phyloP scores from a whole-genome alignment of 1,139 yeast species.

The Yamadazyma buinensis region DNA sequence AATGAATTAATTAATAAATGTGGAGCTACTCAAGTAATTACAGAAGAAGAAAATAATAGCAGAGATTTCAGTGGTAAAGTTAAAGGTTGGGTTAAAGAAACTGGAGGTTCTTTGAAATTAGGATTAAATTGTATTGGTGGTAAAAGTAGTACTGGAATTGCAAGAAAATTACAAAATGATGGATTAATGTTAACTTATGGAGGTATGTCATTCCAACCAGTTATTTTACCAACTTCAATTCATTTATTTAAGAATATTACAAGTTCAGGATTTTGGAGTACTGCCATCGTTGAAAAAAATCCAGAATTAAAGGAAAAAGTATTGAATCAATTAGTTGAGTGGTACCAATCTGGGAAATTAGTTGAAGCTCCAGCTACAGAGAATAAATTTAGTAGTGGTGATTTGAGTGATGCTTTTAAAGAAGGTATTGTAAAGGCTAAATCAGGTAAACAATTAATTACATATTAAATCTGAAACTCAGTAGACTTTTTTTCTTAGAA shows the following conservation, averaged over 20 bases:
- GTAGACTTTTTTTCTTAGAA: too few species aligned
- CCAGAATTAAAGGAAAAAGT: constrained; percentile 60
- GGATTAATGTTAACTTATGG: constrained; percentile 89
- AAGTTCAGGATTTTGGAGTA: constrained; percentile 91
- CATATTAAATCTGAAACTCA: constrained; percentile 16
- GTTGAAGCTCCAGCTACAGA: constrained; percentile 58
- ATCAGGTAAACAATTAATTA: constrained; percentile 41
- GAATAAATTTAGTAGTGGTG: constrained; percentile 43
- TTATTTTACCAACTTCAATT: constrained; percentile 79
- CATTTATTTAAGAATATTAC: constrained; percentile 87
- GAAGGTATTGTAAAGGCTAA: constrained; percentile 50
- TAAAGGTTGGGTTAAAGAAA: constrained; percentile 59
- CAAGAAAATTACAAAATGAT: constrained; percentile 67
- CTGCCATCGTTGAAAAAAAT: constrained; percentile 65
- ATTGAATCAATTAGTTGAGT: constrained; percentile 55
- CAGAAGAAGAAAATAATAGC: constrained; percentile 78
- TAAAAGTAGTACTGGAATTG: constrained; percentile 70
- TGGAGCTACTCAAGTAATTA: constrained; percentile 89
- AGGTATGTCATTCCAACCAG: constrained; percentile 97
- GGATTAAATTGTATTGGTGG: constrained; percentile 96
- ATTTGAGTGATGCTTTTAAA: constrained; percentile 47
- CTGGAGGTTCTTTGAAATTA: constrained; percentile 56
- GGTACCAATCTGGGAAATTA: constrained; percentile 63
- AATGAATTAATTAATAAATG: constrained; percentile 47
- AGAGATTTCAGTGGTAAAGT: constrained; percentile 59